These are phyloP conservation scores for Neurospora sp. DNA, from an alignment of 2,329 filamentous ascomycete genomes.

Conservation along the genomic window DNA sequence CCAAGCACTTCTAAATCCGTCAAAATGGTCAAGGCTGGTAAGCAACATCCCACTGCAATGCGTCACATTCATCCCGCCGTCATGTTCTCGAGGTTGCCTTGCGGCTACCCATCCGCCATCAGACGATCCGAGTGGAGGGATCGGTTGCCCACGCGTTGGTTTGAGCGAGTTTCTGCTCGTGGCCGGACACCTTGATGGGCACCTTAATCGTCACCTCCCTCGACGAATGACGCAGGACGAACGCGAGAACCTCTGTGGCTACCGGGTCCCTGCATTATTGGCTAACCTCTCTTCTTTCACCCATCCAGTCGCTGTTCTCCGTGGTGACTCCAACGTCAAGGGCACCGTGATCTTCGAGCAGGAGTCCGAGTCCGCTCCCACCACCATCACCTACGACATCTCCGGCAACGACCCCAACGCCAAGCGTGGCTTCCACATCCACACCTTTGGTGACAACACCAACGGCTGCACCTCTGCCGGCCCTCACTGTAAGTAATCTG, in stretches of 20 bases:
- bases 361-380: conserved; percentile 67
- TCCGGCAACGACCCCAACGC: conserved; percentile 87
- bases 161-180: conserved; percentile 47
- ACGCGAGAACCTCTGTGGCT: conserved; percentile 20
- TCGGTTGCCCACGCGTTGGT: conserved; percentile 34
- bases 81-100: neutral
- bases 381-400: conserved; percentile 88
- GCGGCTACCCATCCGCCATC: conserved; percentile 10
- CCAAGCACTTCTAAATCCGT: conserved; percentile 30
- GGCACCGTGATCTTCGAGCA: conserved; percentile 96
- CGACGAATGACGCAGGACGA: conserved; percentile 4
- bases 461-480: conserved; percentile 98
- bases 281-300: conserved; percentile 5
- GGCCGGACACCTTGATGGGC: conserved; percentile 35
- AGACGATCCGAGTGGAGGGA: conserved; percentile 14
- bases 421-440: conserved; percentile 96
- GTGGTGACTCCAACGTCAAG: conserved; percentile 92
- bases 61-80: neutral
- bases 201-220: conserved; percentile 8
- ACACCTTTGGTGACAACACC: conserved; percentile 99
- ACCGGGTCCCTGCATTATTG: conserved; percentile 8
- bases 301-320: conserved; percentile 76
- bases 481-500: conserved; percentile 70
- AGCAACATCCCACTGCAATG: conserved; percentile 26
- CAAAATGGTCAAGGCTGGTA: conserved; percentile 99